Evolutionary conservation across 371 early-diverging fungal species (phyloP).

Genomic region (Aphelidium insulamus): DNA sequence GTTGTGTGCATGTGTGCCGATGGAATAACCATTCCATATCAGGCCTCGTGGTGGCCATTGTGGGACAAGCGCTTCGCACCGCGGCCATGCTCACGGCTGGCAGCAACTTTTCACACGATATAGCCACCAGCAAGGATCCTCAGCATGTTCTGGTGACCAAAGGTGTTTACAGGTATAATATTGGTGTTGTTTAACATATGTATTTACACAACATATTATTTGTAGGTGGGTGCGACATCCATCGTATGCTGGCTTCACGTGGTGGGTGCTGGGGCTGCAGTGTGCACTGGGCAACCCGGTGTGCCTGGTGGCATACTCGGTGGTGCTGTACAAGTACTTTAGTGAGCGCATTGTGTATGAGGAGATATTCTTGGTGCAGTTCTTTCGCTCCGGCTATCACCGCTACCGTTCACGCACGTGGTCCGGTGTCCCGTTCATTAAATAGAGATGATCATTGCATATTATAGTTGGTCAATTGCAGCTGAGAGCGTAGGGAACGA

Average conservation of each 20-base stretch:
- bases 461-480: too few relatives aligned
- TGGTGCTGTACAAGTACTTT: conserved; percentile 43
- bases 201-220: neutral
- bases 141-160: conserved; percentile 48
- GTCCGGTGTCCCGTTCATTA: conserved; percentile 26
- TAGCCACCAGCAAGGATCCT: conserved; percentile 30
- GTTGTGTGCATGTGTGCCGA: neutral
- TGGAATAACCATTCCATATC: conserved; percentile 1
- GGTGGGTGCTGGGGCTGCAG: conserved; percentile 57
- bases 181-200: neutral
- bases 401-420: conserved; percentile 17
- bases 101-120: conserved; percentile 52
- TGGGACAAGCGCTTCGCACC: conserved; percentile 42
- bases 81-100: conserved; percentile 56
- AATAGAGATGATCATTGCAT: too few relatives aligned
- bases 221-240: conserved; percentile 43
- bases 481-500: too few relatives aligned
- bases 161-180: conserved; percentile 43
- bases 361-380: conserved; percentile 37
- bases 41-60: conserved; percentile 29
- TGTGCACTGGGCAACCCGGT: conserved; percentile 45
- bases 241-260: conserved; percentile 72
- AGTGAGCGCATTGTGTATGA: conserved; percentile 45
- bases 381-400: conserved; percentile 51
- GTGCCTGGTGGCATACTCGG: conserved; percentile 30